These are phyloP conservation scores for Tulasnella sp. DNA, from an alignment of 768 basidiomycete species.

Conservation along the genomic window DNA sequence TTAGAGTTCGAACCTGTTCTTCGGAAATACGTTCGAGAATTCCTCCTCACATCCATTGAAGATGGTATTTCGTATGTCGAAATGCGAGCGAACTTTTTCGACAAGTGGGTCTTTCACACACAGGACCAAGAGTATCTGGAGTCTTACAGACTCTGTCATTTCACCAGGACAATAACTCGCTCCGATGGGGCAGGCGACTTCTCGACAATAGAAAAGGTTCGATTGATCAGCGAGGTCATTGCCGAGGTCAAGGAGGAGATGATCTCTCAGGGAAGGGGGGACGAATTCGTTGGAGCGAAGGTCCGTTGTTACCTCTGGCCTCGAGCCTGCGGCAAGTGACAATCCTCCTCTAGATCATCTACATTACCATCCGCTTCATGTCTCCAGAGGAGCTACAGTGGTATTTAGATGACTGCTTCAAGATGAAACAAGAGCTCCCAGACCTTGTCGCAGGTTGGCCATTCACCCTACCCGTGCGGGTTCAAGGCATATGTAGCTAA, in stretches of 20 bases:
- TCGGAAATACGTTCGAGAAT: slow-evolving; percentile 46
- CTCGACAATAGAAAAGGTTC: slow-evolving; percentile 48
- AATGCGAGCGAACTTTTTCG: slow-evolving; percentile 51
- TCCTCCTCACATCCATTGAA: slow-evolving; percentile 47
- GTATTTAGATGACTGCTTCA: slow-evolving; percentile 65
- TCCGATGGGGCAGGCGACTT: slow-evolving; percentile 46
- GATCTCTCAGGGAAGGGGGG: slow-evolving; percentile 39
- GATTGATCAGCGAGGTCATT: slow-evolving; percentile 40
- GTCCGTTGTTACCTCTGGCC: slow-evolving; percentile 26
- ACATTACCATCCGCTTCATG: slow-evolving; percentile 48
- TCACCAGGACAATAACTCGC: slow-evolving; percentile 41
- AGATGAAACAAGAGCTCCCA: slow-evolving; percentile 61
- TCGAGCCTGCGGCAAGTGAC: neutral
- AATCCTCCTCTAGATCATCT: slow-evolving; percentile 48
- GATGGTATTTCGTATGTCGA: slow-evolving; percentile 68
- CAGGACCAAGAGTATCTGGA: neutral
- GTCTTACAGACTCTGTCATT: neutral
- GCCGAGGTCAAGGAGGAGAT: slow-evolving; percentile 44
- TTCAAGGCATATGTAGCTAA: neutral
- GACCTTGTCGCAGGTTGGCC: slow-evolving; percentile 51
- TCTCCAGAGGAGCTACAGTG: slow-evolving; percentile 45
- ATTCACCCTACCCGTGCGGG: neutral
- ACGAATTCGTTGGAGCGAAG: slow-evolving; percentile 55
- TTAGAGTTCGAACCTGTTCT: slow-evolving; percentile 47
- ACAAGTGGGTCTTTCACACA: slow-evolving; percentile 33